Evolutionary conservation across 2,329 filamentous ascomycete species (phyloP), one percentile per base, ranked within the genome.

Genomic region (Pyrenophora tritici-repentis): DNA sequence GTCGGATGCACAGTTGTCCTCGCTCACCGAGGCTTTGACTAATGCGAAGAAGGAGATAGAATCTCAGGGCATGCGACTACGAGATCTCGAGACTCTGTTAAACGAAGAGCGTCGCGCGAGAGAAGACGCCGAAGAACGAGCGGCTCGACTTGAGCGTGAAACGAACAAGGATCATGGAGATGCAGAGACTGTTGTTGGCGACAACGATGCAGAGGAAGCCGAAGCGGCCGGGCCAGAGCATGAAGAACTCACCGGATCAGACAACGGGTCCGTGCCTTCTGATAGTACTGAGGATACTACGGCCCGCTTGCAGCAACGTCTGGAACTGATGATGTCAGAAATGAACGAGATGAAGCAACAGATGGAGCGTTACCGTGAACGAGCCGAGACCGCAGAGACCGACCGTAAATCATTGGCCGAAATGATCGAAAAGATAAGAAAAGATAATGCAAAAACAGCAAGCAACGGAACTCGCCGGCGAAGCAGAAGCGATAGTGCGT

Each of bases 31-130:
- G 64, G 90, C 90, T 16, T 78, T 99, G 36, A 89, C 88, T 46
- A 86, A 84, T 51, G 89, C 92, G 8, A 95, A 90, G 76, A 88
- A 88, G 62, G 92, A 97, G 68, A 85, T 97, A 35, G 91, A 95
- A 65, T 83, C 81, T n/a, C 91, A 97, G 70, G 86, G 85, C 42
- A 81, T 85, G 35, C 86, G 89, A 24, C 86, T 97, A 72, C 88
- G 86, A 61, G 88, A 92, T 63, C 78, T 97, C 10, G 93, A 97
- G 70, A 82, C 85, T 50, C 81, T 90, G 75, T 78, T 97, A 36
- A 84, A 82, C 42, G 86, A 88, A 66, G 94, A 99, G 73, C 84
- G 91, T 20, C 83, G 86, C 58, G 92, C 92, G 22, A 84, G 94
- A 49, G 87, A 95, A 65, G 81, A 85, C 44, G 93, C 93, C 0